Evolutionary conservation across 768 basidiomycete genomes (phyloP).

Genomic region (Suillus bovinus): DNA sequence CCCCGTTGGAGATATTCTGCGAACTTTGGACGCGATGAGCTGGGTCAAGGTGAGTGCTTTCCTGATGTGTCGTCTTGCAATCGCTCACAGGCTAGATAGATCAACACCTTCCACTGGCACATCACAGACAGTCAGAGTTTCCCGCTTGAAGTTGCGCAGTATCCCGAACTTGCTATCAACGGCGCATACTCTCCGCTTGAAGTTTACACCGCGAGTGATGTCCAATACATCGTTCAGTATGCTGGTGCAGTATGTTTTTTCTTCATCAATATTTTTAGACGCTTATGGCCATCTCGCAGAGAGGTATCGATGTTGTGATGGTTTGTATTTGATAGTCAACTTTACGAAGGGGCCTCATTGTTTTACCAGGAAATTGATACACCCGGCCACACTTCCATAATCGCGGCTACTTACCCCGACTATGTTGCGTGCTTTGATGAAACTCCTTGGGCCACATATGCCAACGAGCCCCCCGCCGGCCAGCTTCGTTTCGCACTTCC

Average conservation of each 20-base stretch:
- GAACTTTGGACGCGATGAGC: slow-evolving; percentile 54
- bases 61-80: background rate
- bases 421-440: slow-evolving; percentile 65
- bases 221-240: slow-evolving; percentile 62
- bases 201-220: slow-evolving; percentile 55
- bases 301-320: slow-evolving; percentile 71
- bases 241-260: slow-evolving; percentile 61
- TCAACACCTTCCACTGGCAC: slow-evolving; percentile 86
- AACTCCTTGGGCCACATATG: slow-evolving; percentile 60
- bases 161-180: slow-evolving; percentile 55
- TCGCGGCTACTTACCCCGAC: slow-evolving; percentile 68
- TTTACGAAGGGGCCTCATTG: background rate
- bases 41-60: slow-evolving; percentile 43
- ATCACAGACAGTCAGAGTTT: slow-evolving; percentile 81
- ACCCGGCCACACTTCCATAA: slow-evolving; percentile 77
- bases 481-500: slow-evolving; percentile 74
- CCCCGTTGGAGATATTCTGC: slow-evolving; percentile 37
- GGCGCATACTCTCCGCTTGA: slow-evolving; percentile 66
- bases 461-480: slow-evolving; percentile 78
- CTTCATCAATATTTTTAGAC: background rate
- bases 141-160: slow-evolving; percentile 64
- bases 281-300: slow-evolving; percentile 34
- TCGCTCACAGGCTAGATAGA: slow-evolving; percentile 32
- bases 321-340: slow-evolving; percentile 25
- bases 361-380: slow-evolving; percentile 72